Base-by-base conservation (phyloP, 2,329 filamentous ascomycete genomes). In the Boeremia exigua region DNA sequence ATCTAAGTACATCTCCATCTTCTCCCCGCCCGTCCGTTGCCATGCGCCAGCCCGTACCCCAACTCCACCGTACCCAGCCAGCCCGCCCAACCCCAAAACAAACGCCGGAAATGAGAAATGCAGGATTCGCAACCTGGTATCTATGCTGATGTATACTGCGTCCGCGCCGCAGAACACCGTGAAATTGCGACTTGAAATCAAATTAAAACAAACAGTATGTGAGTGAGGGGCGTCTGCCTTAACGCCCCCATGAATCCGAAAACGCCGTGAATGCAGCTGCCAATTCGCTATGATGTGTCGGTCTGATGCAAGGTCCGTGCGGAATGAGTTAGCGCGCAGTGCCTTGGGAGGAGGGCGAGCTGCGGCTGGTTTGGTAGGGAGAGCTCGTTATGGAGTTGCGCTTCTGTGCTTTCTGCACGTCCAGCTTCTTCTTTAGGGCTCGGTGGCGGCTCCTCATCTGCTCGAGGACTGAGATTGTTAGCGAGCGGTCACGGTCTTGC, bases 381-480 rank as follows among this genome's bases (percentile, higher is more conserved):
- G 61, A 56, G 55, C 70, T 68, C 1, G 70, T 73, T 23, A 75
- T 68, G 2, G 71, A 73, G 6, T 60, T 63, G 32, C 75, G 70
- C 51, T 77, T 77, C 47, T 72, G 64, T 3, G 70, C 63, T 51
- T 75, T 75, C 53, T 79, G 77, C 0, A 67, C 58, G 29, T 78
- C 73, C 27, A 81, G 74, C 68, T 82, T 82, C 68, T 76, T 79
- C 60, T 78, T 72, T 14, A 81, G 70, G 11, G 75, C 67, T 46
- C 69, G 64, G 36, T 81, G 75, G 32, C 80, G 77, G 25, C 66
- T 65, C 56, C 72, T 74, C 62, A 78, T 77, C 58, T 78, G 75
- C 49, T 81, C 79, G 40, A 81, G 75, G 56, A 82, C 80, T 82
- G 34, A 15, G n/a, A 2, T 54, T 40, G 63, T 77, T 61, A 75